These are phyloP conservation scores for Meyerozyma elateridarum DNA, from an alignment of 1,139 yeast genomes.

Conservation along the genomic window DNA sequence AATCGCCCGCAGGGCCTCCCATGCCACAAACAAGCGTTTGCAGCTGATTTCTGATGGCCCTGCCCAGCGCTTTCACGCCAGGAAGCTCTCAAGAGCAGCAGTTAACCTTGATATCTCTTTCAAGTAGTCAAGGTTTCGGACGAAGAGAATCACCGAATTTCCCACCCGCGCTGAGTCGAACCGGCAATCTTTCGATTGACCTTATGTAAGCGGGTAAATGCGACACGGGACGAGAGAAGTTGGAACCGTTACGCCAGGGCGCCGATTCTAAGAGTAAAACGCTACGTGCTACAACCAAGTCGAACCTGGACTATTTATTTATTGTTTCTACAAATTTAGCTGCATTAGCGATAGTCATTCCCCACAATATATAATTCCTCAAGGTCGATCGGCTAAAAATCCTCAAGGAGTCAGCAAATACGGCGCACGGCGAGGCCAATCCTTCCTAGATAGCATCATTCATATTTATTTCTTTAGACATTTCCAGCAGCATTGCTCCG, in stretches of 20 bases:
- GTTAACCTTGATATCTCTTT: too few species aligned
- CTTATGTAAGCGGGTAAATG: slow-evolving; percentile 64
- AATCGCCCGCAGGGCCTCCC: slow-evolving; percentile 79
- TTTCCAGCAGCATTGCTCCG: not conserved
- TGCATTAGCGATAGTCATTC: too few species aligned
- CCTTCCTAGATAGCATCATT: too few species aligned
- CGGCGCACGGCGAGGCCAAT: too few species aligned
- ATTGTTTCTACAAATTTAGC: too few species aligned
- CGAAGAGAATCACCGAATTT: slow-evolving; percentile 78
- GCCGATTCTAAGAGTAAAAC: slow-evolving; percentile 9
- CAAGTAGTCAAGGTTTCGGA: slow-evolving; percentile 24
- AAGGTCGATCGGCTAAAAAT: too few species aligned
- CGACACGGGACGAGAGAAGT: slow-evolving; percentile 52
- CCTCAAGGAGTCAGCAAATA: too few species aligned
- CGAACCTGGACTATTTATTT: too few species aligned
- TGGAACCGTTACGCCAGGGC: slow-evolving; percentile 28
- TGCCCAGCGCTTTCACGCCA: slow-evolving; percentile 72
- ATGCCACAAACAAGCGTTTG: slow-evolving; percentile 27
- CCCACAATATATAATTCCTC: too few species aligned
- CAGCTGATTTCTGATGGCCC: slow-evolving; percentile 61
- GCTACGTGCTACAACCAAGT: too few species aligned
- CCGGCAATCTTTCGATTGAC: slow-evolving; percentile 15
- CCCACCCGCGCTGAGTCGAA: slow-evolving; percentile 55
- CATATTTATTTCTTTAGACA: too few species aligned
- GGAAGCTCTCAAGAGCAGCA: slow-evolving; percentile 72